These are phyloP conservation scores for Saccharomyces cerevisiae DNA, from an alignment of 805 yeast species.

Conservation along the genomic window DNA sequence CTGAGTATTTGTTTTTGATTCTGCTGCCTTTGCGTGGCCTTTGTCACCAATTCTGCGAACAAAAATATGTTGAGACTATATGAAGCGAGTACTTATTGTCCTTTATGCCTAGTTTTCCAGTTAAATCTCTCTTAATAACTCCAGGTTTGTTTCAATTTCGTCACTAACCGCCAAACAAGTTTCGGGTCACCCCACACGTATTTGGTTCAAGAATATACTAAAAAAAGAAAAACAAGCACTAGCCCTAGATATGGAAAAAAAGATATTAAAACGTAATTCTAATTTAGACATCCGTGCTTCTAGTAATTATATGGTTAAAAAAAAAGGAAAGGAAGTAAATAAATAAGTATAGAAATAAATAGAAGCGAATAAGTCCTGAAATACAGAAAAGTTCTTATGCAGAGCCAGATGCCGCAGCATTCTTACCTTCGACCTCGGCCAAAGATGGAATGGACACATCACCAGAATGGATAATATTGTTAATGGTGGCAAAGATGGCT, in stretches of 20 bases:
- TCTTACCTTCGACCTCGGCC: neutral
- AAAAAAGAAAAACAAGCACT: neutral
- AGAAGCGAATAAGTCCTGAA: neutral
- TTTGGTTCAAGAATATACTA: neutral
- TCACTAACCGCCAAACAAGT: neutral
- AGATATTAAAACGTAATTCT: neutral
- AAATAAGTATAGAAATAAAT: conserved; percentile 1
- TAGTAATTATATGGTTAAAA: neutral
- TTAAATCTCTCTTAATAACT: neutral
- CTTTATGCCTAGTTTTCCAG: neutral
- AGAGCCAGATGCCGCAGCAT: conserved; percentile 13
- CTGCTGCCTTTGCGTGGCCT: neutral
- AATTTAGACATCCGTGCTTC: neutral
- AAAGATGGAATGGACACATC: conserved; percentile 15
- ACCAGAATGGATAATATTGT: conserved; percentile 29
- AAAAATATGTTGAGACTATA: neutral
- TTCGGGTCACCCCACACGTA: neutral
- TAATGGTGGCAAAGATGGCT: conserved; percentile 55
- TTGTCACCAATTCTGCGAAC: neutral
- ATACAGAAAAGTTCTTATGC: neutral
- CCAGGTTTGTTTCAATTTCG: neutral
- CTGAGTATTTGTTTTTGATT: neutral
- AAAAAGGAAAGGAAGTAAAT: neutral
- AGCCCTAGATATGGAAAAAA: neutral
- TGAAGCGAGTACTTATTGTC: neutral